Evolutionary conservation across 495 filamentous ascomycete genomes (phyloP), one percentile per base, ranked within the genome.

Genomic region (Echria macrotheca): DNA sequence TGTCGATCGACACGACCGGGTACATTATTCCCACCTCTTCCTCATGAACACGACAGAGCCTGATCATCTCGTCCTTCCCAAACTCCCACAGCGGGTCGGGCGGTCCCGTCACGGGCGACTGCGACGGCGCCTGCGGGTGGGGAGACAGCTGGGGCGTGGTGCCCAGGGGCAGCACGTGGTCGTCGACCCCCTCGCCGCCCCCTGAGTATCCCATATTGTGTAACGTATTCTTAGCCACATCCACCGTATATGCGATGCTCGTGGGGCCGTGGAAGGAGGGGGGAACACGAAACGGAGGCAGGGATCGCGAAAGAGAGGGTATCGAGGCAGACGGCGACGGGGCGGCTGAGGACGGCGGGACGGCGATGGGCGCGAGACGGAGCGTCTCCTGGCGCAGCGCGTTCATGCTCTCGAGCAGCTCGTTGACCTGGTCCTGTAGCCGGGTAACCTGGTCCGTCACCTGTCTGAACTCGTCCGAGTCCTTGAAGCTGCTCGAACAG

Each of bases 21-120:
- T 91, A 91, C 87, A 91, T 91, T 44, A 89, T 74, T 8, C 85
- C 85, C 42, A 91, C 81, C 61, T 93, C 89, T 61, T 95, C 87
- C 44, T 90, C 84, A 55, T 87, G 87, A 5, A 89, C 74, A 8
- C 75, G 69, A 52, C 83, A 85, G 5, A 95, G 68, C 1, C 85
- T 78, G 10, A 87, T 54, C 44, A 87, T 79, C 54, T 93, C 87
- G 22, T 87, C 78, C 52, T 82, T 80, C 22, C 72, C 74, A 23
- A 89, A 73, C 8, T 76, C 67, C 85, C 86, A 90, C 36, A 95
- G 78, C 1, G 87, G 86, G 69, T 95, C 89, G 5, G 49, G 21
- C 22, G 59, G 25, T 5, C 36, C 24, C 76, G 82, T 23, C 69
- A 74, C 40, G 67, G 66, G 12, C 54, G 60, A 22, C 50, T 55